Conservation (phyloP, 2,329 filamentous ascomycete genomes). For the Talaromyces atroroseus region DNA sequence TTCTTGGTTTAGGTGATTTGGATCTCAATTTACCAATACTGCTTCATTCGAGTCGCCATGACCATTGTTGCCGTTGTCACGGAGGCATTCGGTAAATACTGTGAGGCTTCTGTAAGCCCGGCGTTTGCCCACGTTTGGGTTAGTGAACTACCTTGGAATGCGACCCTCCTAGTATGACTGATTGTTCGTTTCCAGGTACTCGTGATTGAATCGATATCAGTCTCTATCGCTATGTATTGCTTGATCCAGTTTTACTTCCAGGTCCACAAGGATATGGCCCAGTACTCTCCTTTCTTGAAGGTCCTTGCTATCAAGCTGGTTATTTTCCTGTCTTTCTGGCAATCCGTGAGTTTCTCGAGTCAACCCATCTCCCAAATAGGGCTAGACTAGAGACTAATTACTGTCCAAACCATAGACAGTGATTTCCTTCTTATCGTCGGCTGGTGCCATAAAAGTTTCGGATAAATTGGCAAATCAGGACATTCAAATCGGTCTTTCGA, state of each 20-base stretch:
- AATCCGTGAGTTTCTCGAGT: constrained; percentile 44
- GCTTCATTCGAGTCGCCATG: constrained; percentile 72
- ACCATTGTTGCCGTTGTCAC: constrained; percentile 71
- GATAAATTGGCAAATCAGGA: constrained; percentile 64
- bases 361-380: neutral
- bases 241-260: constrained; percentile 83
- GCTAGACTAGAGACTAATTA: neutral
- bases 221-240: constrained; percentile 82
- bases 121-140: constrained; percentile 83
- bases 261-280: constrained; percentile 60
- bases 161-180: neutral
- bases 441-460: constrained; percentile 59
- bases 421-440: constrained; percentile 58
- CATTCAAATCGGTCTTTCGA: constrained; percentile 74
- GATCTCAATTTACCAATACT: constrained; percentile 80
- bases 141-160: constrained; percentile 9
- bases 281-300: constrained; percentile 71
- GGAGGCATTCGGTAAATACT: constrained; percentile 65
- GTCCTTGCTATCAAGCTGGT: constrained; percentile 83
- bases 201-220: constrained; percentile 63
- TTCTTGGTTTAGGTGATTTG: constrained; percentile 48
- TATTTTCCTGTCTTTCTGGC: constrained; percentile 90
- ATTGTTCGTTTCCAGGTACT: constrained; percentile 45
- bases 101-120: constrained; percentile 70
- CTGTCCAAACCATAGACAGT: constrained; percentile 38